These are phyloP conservation scores for Aristolochia californica DNA, from an alignment of 164 flowering plant genomes.

Conservation along the genomic window DNA sequence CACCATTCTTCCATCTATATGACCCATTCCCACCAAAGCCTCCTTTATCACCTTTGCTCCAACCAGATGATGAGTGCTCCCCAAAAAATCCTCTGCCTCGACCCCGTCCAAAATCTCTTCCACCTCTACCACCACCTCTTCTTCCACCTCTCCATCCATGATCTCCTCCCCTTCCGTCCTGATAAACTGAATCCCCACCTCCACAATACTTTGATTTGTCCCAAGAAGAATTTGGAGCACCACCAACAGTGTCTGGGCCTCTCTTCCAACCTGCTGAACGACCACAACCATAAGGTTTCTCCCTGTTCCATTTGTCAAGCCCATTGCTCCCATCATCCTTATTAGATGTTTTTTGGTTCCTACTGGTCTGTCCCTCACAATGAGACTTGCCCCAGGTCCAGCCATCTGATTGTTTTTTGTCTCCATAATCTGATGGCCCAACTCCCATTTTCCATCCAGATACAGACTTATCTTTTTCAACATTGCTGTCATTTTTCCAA, in stretches of 20 bases:
- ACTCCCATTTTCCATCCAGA: constrained; percentile 18
- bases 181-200: too few relatives aligned
- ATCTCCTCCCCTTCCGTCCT: not conserved
- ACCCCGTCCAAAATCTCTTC: too few relatives aligned
- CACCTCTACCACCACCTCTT: not conserved
- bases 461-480: not conserved
- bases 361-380: constrained; percentile 10
- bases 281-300: not conserved
- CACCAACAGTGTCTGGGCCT: not conserved
- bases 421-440: constrained; percentile 5
- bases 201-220: not conserved
- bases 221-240: not conserved
- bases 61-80: too few relatives aligned
- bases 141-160: not conserved
- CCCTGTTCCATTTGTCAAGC: not conserved
- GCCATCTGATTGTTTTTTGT: constrained; percentile 10
- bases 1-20: not conserved
- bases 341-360: constrained; percentile 1
- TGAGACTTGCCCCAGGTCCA: constrained; percentile 14
- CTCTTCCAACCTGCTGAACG: constrained; percentile 13
- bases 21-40: not conserved
- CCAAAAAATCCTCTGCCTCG: too few relatives aligned
- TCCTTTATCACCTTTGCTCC: too few relatives aligned
- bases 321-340: not conserved
- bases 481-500: not conserved